These are phyloP conservation scores for Neurospora sp. DNA, from an alignment of 2,329 filamentous ascomycete species.

Conservation along the genomic window DNA sequence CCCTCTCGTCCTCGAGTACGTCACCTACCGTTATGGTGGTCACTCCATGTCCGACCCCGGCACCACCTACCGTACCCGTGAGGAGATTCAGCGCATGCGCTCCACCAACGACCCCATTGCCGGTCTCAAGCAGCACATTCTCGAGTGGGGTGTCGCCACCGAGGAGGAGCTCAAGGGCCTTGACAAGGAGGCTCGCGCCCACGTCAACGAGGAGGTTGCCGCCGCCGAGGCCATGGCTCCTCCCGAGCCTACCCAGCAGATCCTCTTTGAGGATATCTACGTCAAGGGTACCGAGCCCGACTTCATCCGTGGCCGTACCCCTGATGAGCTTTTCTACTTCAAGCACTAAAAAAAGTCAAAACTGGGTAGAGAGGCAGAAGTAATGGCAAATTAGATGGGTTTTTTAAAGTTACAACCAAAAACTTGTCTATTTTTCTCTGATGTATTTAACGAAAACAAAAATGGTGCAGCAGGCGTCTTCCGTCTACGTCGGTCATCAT, in stretches of 20 bases:
- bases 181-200: slow-evolving; percentile 82
- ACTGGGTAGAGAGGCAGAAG: background rate
- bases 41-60: slow-evolving; percentile 99
- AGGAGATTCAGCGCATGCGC: slow-evolving; percentile 99
- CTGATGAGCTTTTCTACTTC: slow-evolving; percentile 94
- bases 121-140: slow-evolving; percentile 93
- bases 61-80: slow-evolving; percentile 97
- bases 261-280: slow-evolving; percentile 95
- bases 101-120: slow-evolving; percentile 97
- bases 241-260: slow-evolving; percentile 70
- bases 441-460: background rate
- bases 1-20: slow-evolving; percentile 94
- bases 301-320: slow-evolving; percentile 77
- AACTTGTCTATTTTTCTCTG: background rate
- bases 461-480: background rate
- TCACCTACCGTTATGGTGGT: slow-evolving; percentile 97
- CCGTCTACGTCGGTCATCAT: background rate
- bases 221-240: slow-evolving; percentile 78
- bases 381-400: background rate
- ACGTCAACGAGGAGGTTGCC: slow-evolving; percentile 84
- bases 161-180: slow-evolving; percentile 95
- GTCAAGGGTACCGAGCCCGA: slow-evolving; percentile 77
- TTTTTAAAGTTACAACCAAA: background rate
- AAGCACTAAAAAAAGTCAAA: slow-evolving; percentile 23
- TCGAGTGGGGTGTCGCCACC: slow-evolving; percentile 84